Percentiles rank a stretch among this genome's conserved stretches.
Evolutionary conservation across 2,329 filamentous ascomycete genomes (phyloP).

Genomic region (Lachnellula occidentalis): DNA sequence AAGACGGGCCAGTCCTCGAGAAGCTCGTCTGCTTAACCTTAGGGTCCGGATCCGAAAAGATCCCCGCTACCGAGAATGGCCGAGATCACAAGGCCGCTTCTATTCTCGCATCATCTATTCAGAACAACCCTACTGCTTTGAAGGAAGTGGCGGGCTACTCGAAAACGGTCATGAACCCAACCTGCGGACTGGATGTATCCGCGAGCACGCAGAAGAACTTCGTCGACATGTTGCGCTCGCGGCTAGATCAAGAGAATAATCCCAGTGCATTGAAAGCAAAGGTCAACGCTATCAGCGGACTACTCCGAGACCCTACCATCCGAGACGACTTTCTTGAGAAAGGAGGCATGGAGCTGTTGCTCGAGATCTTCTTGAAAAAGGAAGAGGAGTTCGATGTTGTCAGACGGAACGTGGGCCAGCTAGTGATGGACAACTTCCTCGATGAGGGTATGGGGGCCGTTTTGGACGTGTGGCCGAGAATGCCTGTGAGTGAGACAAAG

Average conservation of each 20-base stretch:
- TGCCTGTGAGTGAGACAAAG: conserved; percentile 31
- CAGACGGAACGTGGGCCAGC: conserved; percentile 49
- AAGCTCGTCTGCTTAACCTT: conserved; percentile 52
- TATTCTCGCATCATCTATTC: conserved; percentile 52
- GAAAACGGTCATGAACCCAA: conserved; percentile 30
- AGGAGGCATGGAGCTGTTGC: conserved; percentile 48
- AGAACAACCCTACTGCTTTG: conserved; percentile 61
- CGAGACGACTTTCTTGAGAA: conserved; percentile 49
- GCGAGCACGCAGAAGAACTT: conserved; percentile 11
- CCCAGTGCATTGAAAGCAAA: conserved; percentile 30
- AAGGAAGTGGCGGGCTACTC: conserved; percentile 45
- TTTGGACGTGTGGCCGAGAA: conserved; percentile 50
- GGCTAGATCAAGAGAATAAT: conserved; percentile 22
- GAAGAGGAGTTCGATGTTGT: conserved; percentile 45
- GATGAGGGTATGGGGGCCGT: conserved; percentile 58
- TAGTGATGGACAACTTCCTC: conserved; percentile 61
- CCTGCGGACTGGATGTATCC: conserved; percentile 13
- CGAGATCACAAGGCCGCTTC: conserved; percentile 44
- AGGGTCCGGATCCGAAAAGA: conserved; percentile 19
- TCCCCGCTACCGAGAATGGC: conserved; percentile 15
- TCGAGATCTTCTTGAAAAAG: conserved; percentile 46
- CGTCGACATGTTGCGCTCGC: conserved; percentile 22
- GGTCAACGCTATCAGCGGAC: conserved; percentile 48
- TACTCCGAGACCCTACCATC: conserved; percentile 50
- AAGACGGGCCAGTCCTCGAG: conserved; percentile 47